phyloP scores from a whole-genome alignment of 2,329 filamentous ascomycete genomes.

The Trichophaea hybrida region DNA sequence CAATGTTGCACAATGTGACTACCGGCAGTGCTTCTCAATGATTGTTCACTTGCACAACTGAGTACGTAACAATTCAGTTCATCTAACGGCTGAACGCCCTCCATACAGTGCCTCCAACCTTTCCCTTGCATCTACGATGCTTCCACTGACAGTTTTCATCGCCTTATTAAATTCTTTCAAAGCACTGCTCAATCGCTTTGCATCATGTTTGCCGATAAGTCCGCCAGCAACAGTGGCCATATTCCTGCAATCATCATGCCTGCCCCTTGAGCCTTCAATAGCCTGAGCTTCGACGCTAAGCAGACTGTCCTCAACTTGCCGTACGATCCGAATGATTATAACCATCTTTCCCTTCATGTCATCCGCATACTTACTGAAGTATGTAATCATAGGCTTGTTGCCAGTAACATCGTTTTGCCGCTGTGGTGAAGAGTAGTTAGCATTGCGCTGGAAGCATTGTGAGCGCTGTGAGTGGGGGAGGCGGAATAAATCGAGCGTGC shows the following conservation, averaged over 20 bases:
- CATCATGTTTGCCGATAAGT: constrained; percentile 15
- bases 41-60: too few relatives aligned
- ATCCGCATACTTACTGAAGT: constrained; percentile 38
- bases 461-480: constrained; percentile 25
- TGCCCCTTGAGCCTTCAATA: constrained; percentile 33
- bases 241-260: constrained; percentile 27
- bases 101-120: constrained; percentile 32
- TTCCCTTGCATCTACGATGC: constrained; percentile 37
- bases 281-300: constrained; percentile 37
- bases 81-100: neutral
- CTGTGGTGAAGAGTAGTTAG: constrained; percentile 6
- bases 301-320: constrained; percentile 40
- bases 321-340: constrained; percentile 35
- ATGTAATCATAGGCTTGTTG: constrained; percentile 33
- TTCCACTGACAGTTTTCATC: constrained; percentile 37
- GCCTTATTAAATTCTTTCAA: constrained; percentile 39
- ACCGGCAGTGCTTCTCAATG: too few relatives aligned
- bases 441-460: constrained; percentile 25
- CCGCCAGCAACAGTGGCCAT: constrained; percentile 31
- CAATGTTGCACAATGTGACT: too few relatives aligned
- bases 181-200: constrained; percentile 17
- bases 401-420: constrained; percentile 25
- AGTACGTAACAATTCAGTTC: too few relatives aligned
- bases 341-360: constrained; percentile 36
- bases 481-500: constrained; percentile 27